A percentile compares a stretch with the other conserved stretches of the same genome.
Evolutionary conservation across 2,329 filamentous ascomycete species (phyloP).

Genomic region (Neofusicoccum kwambonambiense): DNA sequence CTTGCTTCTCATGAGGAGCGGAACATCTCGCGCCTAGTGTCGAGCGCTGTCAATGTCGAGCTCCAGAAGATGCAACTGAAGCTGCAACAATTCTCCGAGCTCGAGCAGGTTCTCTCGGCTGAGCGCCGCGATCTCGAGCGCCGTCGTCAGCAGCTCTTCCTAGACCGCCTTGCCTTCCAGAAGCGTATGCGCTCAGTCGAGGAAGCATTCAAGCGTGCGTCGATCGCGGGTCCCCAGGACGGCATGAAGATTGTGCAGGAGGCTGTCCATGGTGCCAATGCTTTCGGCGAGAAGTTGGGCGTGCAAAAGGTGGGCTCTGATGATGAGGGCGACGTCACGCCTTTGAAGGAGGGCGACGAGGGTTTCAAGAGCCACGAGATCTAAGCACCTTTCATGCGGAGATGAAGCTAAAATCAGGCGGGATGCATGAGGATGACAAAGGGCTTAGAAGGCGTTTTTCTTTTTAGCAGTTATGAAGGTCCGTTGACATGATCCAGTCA

Average conservation of each 20-base stretch:
- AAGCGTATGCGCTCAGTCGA: conserved; percentile 81
- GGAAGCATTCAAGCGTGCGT: conserved; percentile 62
- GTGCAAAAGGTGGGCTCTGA: conserved; percentile 17
- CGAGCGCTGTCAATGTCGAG: conserved; percentile 88
- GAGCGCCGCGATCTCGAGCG: conserved; percentile 92
- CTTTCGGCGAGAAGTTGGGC: conserved; percentile 19
- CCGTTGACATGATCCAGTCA: neutral
- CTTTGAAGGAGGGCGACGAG: conserved; percentile 32
- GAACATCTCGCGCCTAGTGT: conserved; percentile 91
- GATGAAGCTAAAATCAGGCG: neutral
- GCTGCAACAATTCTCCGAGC: conserved; percentile 92
- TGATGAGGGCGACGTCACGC: conserved; percentile 25
- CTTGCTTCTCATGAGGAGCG: conserved; percentile 95
- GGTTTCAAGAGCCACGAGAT: conserved; percentile 37
- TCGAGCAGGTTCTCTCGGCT: conserved; percentile 87
- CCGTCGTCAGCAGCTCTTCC: conserved; percentile 86
- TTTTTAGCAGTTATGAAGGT: neutral
- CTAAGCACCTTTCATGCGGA: conserved; percentile 19
- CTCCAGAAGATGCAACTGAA: conserved; percentile 95
- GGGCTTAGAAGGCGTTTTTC: conserved; percentile 13
- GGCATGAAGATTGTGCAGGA: conserved; percentile 42
- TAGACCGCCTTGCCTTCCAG: conserved; percentile 88
- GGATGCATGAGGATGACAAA: conserved; percentile 13
- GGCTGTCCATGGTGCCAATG: conserved; percentile 13
- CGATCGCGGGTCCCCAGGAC: conserved; percentile 38